Evolutionary conservation across 768 basidiomycete species (phyloP), one percentile per base, ranked within the genome.

Genomic region (Mycena maculata): DNA sequence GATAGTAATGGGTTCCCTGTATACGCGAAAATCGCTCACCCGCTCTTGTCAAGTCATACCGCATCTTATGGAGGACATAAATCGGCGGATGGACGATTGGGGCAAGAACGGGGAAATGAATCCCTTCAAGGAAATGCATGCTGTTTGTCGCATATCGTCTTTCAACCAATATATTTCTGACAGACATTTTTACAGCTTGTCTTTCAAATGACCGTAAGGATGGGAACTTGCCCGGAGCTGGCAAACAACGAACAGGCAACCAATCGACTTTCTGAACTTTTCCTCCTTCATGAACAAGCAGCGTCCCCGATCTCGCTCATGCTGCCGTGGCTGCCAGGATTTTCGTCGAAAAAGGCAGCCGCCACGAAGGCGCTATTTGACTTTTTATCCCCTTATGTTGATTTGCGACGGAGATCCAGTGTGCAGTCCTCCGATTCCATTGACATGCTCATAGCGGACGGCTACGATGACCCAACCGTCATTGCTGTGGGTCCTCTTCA

Each of bases 241-340:
- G 75, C 80, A 2, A 69, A 75, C 6, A 73, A 81, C 47, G 31
- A 38, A 3, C 67, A 71, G 3, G 71, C 71, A 3, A 68, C 79
- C 11, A 61, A 68, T 11, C 65, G 61, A 6, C 54, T 82, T 11
- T 64, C 70, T 27, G 53, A 76, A n/a, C 71, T 72, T n/a, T 81
- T 78, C 54, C 75, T 73, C 67, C 68, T 63, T 30, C 67, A 80
- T 9, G 80, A 82, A 62, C 75, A 79, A 55, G 76, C 77, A 45
- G 72, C 77, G 0, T 83, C 81, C 0, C 78, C 78, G 8, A 71
- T 72, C 4, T 71, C 74, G 22, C 72, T 79, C 1, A 62, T 80
- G 1, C 73, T 83, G 9, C 80, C 81, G 0, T 80, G 77, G 77
- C 73, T 82, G 45, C 81, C 80, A 2, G 73, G 77, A 20, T 65